Percentiles rank a stretch among this genome's conserved stretches.
Evolutionary conservation across 176 grass and related monocot species (phyloP).

Genomic region (Bothriochloa decipiens): DNA sequence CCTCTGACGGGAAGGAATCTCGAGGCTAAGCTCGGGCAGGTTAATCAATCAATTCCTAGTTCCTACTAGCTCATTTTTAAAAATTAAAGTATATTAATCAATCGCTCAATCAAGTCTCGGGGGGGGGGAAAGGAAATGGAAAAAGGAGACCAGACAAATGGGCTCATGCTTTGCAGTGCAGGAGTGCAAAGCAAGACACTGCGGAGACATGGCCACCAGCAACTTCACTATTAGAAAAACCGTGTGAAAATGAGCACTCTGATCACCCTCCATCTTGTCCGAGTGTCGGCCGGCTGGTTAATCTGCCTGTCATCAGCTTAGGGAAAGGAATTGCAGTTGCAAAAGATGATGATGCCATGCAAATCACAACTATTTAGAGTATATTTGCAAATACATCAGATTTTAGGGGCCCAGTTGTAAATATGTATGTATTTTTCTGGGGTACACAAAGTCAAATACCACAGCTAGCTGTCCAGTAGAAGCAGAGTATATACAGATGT

Average conservation of each 20-base stretch:
- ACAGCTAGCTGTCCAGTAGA: background rate
- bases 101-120: slow-evolving; percentile 27
- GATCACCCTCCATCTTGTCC: slow-evolving; percentile 39
- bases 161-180: slow-evolving; percentile 19
- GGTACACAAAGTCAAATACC: slow-evolving; percentile 47
- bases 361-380: background rate
- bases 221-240: slow-evolving; percentile 27
- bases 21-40: background rate
- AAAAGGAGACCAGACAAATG: slow-evolving; percentile 25
- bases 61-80: background rate
- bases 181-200: slow-evolving; percentile 51
- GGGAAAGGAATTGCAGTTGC: background rate
- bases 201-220: slow-evolving; percentile 13
- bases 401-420: background rate
- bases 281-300: slow-evolving; percentile 51
- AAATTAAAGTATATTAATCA: background rate
- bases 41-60: slow-evolving; percentile 37
- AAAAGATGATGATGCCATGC: background rate
- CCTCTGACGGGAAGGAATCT: background rate
- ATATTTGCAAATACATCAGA: background rate
- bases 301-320: background rate
- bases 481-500: background rate
- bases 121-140: background rate
- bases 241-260: slow-evolving; percentile 29
- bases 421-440: slow-evolving; percentile 27